Percentiles rank a stretch among this genome's conserved stretches.
phyloP scores from a whole-genome alignment of 805 yeast genomes.

The Tanozyma kutaoensis region DNA sequence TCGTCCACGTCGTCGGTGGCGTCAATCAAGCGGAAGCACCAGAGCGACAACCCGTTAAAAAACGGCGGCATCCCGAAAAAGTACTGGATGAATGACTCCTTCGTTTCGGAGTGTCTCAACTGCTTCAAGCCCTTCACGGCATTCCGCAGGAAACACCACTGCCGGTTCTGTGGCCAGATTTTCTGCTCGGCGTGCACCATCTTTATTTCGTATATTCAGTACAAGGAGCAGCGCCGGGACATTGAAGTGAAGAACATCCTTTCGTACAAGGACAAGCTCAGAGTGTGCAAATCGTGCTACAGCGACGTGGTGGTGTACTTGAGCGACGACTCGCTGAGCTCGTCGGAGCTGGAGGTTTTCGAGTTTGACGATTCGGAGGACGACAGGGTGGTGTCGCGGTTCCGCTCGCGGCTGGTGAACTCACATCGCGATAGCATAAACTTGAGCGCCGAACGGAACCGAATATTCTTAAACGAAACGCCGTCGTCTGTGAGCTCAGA shows the following conservation, averaged over 20 bases:
- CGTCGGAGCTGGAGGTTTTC: slow-evolving; percentile 8
- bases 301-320: slow-evolving; percentile 56
- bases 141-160: slow-evolving; percentile 86
- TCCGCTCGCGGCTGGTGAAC: slow-evolving; percentile 9
- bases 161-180: slow-evolving; percentile 92
- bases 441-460: no score
- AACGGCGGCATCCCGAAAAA: slow-evolving; percentile 51
- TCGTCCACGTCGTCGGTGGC: slow-evolving; percentile 19
- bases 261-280: slow-evolving; percentile 53
- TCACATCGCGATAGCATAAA: no score
- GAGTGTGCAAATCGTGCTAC: slow-evolving; percentile 70
- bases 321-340: slow-evolving; percentile 48
- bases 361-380: slow-evolving; percentile 11
- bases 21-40: slow-evolving; percentile 3
- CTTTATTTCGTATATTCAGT: slow-evolving; percentile 46
- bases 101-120: slow-evolving; percentile 75
- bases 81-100: slow-evolving; percentile 95
- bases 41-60: slow-evolving; percentile 26
- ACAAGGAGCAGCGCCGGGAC: slow-evolving; percentile 17
- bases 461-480: no score
- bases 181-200: slow-evolving; percentile 78
- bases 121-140: slow-evolving; percentile 76
- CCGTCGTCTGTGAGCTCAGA: no score
- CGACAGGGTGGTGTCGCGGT: slow-evolving; percentile 10
- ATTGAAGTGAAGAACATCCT: slow-evolving; percentile 3